Evolutionary conservation across 495 filamentous ascomycete genomes (phyloP), one percentile per base, ranked within the genome.

Genomic region (Tuber indicum): DNA sequence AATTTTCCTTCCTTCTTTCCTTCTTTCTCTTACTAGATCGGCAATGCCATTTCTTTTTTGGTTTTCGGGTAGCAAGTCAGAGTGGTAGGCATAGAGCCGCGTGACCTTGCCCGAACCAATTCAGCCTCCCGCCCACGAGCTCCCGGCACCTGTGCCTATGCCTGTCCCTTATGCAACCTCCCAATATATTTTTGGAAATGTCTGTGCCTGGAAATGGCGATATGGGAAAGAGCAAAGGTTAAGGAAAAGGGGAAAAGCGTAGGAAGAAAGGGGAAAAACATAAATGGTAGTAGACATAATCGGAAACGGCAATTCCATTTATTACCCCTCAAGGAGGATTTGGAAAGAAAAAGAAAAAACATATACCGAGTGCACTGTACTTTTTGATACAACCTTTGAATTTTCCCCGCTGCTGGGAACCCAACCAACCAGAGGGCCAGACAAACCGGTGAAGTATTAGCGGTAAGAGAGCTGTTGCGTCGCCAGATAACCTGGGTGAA

Each of bases 161-260:
- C 52, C 52, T 62, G n/a, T 62, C n/a, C n/a, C 58, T 17, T 32
- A 32, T n/a, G 26, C 14, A 66, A 32, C 58, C 58, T 66, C 58
- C 58, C 26, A n/a, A 32, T 66, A 66, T 66, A 66, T 66, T 66
- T 3, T 66, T 3, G 58, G 58, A 66, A 16, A 32, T 66, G 26
- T 32, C 58, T 32, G 58, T 66, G 32, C 58, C 58, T 32, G 12
- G 26, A 32, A 66, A 66, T 32, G n/a, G 23, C 12, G 7, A 66
- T 66, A 66, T 66, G 26, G 58, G 32, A 66, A 72, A 72, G 41
- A 72, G 36, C 26, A 72, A 72, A n/a, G 10, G n/a, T 12, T 23
- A 76, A 71, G 66, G 52, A 1, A 32, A 32, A 71, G 66, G 66
- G 47, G 4, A 45, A 74, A 75, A 75, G 58, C 58, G 12, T 32